phyloP scores from a whole-genome alignment of 805 yeast species.

The Ogataea nitratoaversa region DNA sequence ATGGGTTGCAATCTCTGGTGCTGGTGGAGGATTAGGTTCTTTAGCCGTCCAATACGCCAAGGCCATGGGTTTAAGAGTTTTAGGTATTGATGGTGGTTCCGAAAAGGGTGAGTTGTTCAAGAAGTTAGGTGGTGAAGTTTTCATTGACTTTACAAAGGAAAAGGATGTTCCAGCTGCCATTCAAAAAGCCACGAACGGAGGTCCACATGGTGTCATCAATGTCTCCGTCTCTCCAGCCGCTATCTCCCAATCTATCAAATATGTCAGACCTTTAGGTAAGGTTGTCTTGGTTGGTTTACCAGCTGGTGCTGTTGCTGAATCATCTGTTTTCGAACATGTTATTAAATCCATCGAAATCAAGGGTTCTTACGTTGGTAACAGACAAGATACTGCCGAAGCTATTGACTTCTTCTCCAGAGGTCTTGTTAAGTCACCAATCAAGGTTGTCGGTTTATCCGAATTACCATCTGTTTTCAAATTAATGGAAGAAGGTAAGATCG shows the following conservation, averaged over 20 bases:
- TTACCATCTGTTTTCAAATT: conserved; percentile 64
- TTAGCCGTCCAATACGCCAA: conserved; percentile 73
- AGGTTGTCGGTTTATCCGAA: conserved; percentile 72
- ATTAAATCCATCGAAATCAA: conserved; percentile 67
- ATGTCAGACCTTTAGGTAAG: conserved; percentile 57
- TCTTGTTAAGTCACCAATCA: conserved; percentile 59
- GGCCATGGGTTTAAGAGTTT: conserved; percentile 70
- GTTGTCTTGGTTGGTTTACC: conserved; percentile 72
- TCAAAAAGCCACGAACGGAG: conserved; percentile 43
- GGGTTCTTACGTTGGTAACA: conserved; percentile 89
- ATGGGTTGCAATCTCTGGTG: conserved; percentile 77
- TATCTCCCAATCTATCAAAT: conserved; percentile 51
- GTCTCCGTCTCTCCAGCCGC: conserved; percentile 56
- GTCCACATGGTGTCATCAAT: conserved; percentile 67
- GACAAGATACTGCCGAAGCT: conserved; percentile 81
- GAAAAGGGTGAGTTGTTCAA: conserved; percentile 54
- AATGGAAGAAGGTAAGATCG: conserved; percentile 83
- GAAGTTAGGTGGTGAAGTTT: conserved; percentile 59
- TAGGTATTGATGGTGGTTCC: conserved; percentile 74
- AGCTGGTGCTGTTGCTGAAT: conserved; percentile 68
- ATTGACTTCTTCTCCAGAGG: conserved; percentile 70
- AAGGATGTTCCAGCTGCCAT: conserved; percentile 41
- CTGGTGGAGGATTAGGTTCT: conserved; percentile 80
- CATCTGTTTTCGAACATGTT: conserved; percentile 71
- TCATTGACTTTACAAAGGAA: conserved; percentile 47